A percentile compares a stretch with the other conserved stretches of the same genome.
phyloP scores from a whole-genome alignment of 2,329 filamentous ascomycete species.

The Penicillium decumbens region DNA sequence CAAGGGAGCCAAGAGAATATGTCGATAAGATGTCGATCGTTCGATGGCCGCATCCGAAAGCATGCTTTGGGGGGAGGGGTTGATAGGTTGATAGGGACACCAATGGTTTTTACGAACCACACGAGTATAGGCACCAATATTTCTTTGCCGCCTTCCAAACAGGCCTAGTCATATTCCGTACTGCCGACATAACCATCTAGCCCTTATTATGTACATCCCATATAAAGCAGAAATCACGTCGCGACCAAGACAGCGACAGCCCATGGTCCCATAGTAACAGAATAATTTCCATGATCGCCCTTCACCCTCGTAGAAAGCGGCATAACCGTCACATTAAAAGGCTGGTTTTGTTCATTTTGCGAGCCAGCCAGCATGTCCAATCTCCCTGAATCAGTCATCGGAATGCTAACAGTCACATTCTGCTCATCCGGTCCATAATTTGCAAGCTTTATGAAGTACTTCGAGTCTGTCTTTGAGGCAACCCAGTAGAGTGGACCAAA shows the following conservation, averaged over 20 bases:
- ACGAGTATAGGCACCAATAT: too few species aligned
- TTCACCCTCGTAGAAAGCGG: constrained; percentile 13
- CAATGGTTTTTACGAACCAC: too few species aligned
- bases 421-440: constrained; percentile 27
- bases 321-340: constrained; percentile 16
- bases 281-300: constrained; percentile 15
- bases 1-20: not conserved
- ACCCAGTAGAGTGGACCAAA: constrained; percentile 37
- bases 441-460: constrained; percentile 30
- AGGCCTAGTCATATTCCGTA: too few species aligned
- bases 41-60: too few species aligned
- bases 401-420: constrained; percentile 26
- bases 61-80: too few species aligned
- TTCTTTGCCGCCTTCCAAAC: too few species aligned
- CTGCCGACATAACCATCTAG: too few species aligned
- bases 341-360: constrained; percentile 18
- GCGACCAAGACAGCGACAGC: constrained; percentile 24
- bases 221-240: constrained; percentile 5
- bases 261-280: constrained; percentile 24
- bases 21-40: not conserved
- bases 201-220: too few species aligned
- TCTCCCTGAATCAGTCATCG: constrained; percentile 17
- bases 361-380: constrained; percentile 25
- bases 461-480: constrained; percentile 21
- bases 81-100: too few species aligned